Conservation (phyloP, 2,329 filamentous ascomycete species). For the Plectosphaerella plurivora region DNA sequence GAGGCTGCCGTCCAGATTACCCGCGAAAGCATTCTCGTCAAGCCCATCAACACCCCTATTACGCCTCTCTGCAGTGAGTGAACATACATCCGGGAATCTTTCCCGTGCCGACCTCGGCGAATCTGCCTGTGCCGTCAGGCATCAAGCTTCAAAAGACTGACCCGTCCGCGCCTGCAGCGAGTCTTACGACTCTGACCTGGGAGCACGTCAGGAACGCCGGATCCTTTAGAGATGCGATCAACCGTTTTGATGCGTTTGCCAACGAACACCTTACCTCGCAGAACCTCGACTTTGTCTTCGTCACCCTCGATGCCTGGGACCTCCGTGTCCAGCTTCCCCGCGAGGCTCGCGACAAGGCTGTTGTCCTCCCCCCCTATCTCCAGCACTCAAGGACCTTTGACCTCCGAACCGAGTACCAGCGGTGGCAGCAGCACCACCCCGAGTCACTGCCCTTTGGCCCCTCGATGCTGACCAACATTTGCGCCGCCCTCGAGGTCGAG, state of each 20-base stretch:
- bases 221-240: slow-evolving; percentile 94
- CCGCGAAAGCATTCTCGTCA: slow-evolving; percentile 93
- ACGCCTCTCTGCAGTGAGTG: slow-evolving; percentile 97
- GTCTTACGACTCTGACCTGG: slow-evolving; percentile 96
- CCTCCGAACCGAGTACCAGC: slow-evolving; percentile 93
- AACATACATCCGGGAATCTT: slow-evolving; percentile 2
- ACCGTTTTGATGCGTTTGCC: slow-evolving; percentile 90
- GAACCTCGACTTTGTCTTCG: slow-evolving; percentile 95
- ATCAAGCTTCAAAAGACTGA: slow-evolving; percentile 20
- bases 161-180: slow-evolving; percentile 55
- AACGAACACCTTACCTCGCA: slow-evolving; percentile 86
- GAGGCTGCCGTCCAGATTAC: slow-evolving; percentile 61
- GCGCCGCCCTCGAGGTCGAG: slow-evolving; percentile 95
- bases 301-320: slow-evolving; percentile 97
- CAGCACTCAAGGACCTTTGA: slow-evolving; percentile 98
- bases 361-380: slow-evolving; percentile 91
- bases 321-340: slow-evolving; percentile 94
- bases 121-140: background rate
- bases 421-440: slow-evolving; percentile 97
- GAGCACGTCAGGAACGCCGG: slow-evolving; percentile 97
- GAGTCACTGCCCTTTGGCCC: slow-evolving; percentile 96
- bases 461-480: slow-evolving; percentile 94
- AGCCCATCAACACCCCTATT: slow-evolving; percentile 97
- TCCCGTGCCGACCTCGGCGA: background rate
- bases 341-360: slow-evolving; percentile 93